phyloP scores from a whole-genome alignment of 148 eudicot species.

The Vaccinium corymbosum region DNA sequence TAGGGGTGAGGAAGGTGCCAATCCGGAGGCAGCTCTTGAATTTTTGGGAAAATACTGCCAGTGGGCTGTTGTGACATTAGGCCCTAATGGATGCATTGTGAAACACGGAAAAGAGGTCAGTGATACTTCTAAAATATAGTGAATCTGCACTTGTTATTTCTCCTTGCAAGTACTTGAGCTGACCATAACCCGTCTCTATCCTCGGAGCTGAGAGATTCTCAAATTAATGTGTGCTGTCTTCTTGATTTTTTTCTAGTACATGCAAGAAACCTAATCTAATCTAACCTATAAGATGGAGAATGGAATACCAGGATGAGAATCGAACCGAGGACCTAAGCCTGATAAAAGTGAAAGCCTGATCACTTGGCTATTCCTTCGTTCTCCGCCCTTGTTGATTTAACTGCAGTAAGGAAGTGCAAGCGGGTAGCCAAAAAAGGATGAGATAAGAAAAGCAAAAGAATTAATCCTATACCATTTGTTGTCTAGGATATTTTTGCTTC shows the following conservation, averaged over 20 bases:
- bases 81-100: constrained; percentile 85
- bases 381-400: neutral
- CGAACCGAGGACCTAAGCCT: neutral
- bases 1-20: constrained; percentile 57
- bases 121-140: neutral
- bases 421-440: neutral
- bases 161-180: neutral
- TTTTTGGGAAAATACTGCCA: constrained; percentile 69
- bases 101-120: constrained; percentile 79
- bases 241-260: neutral
- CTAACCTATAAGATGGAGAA: neutral
- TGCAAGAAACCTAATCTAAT: neutral
- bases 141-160: neutral
- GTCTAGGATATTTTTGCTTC: neutral
- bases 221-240: neutral
- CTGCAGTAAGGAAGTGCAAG: neutral
- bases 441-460: neutral
- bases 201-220: neutral
- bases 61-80: constrained; percentile 96
- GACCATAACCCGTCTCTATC: neutral
- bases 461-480: neutral
- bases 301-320: neutral
- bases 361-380: neutral
- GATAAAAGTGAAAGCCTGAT: neutral
- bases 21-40: constrained; percentile 78